Percentiles rank a stretch among this genome's conserved stretches.
Conservation (phyloP, 805 yeast genomes). For the Suhomyces tanzawaensis region DNA sequence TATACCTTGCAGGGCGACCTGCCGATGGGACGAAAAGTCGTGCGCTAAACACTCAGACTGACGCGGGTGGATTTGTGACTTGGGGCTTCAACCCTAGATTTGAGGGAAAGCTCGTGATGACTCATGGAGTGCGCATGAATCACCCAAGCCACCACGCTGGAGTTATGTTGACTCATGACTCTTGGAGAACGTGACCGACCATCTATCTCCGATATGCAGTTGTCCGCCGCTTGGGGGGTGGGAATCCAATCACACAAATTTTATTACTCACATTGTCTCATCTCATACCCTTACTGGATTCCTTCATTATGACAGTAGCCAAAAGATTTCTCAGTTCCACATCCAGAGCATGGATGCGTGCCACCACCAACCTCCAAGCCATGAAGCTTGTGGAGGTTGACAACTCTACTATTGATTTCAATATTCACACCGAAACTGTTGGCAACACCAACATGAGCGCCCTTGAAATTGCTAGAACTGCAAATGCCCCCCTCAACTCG, state of each 20-base stretch:
- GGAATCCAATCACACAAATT: too few species aligned
- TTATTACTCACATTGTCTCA: too few species aligned
- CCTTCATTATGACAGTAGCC: background rate
- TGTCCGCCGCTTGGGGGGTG: too few species aligned
- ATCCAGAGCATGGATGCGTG: background rate
- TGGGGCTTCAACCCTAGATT: background rate
- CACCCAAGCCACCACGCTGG: too few species aligned
- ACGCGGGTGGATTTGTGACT: background rate
- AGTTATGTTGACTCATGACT: background rate
- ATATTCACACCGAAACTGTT: constrained; percentile 4
- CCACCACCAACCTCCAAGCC: constrained; percentile 1
- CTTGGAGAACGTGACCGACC: too few species aligned
- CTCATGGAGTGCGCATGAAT: background rate
- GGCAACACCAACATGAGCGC: background rate
- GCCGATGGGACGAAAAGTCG: background rate
- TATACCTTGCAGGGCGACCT: background rate
- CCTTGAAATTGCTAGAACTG: constrained; percentile 11
- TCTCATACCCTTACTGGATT: too few species aligned
- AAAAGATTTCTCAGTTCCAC: constrained; percentile 1
- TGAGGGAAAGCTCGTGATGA: background rate
- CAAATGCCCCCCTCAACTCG: constrained; percentile 20
- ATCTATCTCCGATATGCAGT: too few species aligned
- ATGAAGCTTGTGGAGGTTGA: constrained; percentile 3
- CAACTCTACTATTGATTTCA: constrained; percentile 10
- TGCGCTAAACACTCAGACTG: too few species aligned